phyloP scores from a whole-genome alignment of 2,329 filamentous ascomycete species.

The Helicocarpus griseus region DNA sequence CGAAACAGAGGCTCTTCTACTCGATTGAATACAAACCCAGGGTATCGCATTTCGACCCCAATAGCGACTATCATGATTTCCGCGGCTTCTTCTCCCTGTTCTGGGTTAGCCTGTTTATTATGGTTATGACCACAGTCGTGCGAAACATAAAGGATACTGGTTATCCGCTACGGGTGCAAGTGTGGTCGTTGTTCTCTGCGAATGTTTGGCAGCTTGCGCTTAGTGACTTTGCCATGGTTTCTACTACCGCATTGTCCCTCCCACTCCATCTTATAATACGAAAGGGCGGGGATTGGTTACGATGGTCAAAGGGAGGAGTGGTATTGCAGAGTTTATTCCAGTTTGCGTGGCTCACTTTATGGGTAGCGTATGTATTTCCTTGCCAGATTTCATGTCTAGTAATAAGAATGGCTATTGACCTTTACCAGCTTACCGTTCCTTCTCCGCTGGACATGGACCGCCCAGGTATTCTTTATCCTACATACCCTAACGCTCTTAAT shows the following conservation, averaged over 20 bases:
- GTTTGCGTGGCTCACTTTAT: conserved; percentile 65
- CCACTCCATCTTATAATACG: conserved; percentile 64
- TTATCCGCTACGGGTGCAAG: conserved; percentile 70
- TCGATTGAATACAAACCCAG: conserved; percentile 84
- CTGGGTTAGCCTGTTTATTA: conserved; percentile 93
- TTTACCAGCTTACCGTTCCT: conserved; percentile 60
- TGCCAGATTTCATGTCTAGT: background rate
- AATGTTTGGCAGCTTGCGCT: conserved; percentile 82
- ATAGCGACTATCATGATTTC: conserved; percentile 87
- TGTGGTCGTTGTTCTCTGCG: conserved; percentile 79
- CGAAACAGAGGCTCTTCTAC: conserved; percentile 77
- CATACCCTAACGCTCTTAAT: conserved; percentile 88
- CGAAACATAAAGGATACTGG: conserved; percentile 92
- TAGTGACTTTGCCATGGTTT: conserved; percentile 78
- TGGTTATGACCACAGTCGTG: conserved; percentile 90
- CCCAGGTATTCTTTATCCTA: conserved; percentile 87
- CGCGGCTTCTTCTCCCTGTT: conserved; percentile 96
- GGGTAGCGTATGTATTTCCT: conserved; percentile 52
- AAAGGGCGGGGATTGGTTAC: conserved; percentile 45
- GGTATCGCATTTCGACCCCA: conserved; percentile 90
- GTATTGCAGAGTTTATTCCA: conserved; percentile 76
- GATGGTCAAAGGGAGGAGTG: conserved; percentile 72
- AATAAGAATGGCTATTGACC: conserved; percentile 13
- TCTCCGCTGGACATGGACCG: conserved; percentile 90
- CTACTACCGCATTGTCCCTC: conserved; percentile 59